These are phyloP conservation scores for Plantago lanceolata DNA, from an alignment of 305 asterid genomes.

Conservation along the genomic window DNA sequence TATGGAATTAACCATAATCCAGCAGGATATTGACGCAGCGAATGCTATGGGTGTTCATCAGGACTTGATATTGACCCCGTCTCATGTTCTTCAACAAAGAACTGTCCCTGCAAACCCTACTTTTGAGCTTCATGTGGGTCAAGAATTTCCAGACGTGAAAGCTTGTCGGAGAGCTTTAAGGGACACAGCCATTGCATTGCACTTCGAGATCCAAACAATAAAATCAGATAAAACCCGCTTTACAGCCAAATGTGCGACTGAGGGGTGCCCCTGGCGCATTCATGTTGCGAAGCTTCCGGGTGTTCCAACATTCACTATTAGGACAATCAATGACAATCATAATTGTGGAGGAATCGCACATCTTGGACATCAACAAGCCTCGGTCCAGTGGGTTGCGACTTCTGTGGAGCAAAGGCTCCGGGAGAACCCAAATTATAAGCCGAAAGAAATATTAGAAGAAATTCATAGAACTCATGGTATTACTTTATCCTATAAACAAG, in stretches of 20 bases:
- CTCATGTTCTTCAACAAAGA: constrained; percentile 72
- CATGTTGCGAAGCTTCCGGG: constrained; percentile 98
- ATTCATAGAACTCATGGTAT: constrained; percentile 84
- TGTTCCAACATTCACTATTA: constrained; percentile 81
- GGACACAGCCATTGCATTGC: constrained; percentile 91
- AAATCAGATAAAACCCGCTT: constrained; percentile 94
- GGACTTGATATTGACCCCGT: constrained; percentile 48
- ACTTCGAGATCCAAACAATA: constrained; percentile 89
- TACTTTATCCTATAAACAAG: constrained; percentile 92
- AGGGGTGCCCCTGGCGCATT: constrained; percentile 93
- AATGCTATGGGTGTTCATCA: constrained; percentile 50
- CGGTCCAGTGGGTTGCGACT: constrained; percentile 97
- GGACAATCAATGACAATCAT: constrained; percentile 81
- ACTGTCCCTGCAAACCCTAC: constrained; percentile 51
- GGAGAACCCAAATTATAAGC: constrained; percentile 91
- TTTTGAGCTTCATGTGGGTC: constrained; percentile 87
- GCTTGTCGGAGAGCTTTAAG: constrained; percentile 89
- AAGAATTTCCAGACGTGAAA: constrained; percentile 88
- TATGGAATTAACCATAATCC: constrained; percentile 66
- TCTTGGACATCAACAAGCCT: constrained; percentile 98
- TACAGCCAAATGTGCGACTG: constrained; percentile 87
- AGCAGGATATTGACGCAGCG: constrained; percentile 51
- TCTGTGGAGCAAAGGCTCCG: constrained; percentile 84
- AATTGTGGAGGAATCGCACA: constrained; percentile 84
- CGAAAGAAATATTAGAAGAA: constrained; percentile 92